These are phyloP conservation scores for Geosiphon pyriformis DNA, from an alignment of 192 early-diverging fungal genomes.

Conservation along the genomic window DNA sequence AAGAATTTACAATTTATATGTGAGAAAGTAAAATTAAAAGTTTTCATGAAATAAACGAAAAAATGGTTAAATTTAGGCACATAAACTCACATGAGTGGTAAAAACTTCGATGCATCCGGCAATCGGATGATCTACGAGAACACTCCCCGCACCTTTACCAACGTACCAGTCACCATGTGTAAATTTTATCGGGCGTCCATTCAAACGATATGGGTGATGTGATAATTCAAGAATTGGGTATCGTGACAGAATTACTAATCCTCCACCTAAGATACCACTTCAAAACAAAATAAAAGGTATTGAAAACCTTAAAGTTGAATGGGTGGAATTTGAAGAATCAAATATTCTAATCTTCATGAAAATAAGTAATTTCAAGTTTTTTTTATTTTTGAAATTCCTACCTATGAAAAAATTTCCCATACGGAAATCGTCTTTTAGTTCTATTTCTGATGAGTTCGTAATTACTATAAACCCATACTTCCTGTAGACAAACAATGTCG, in stretches of 20 bases:
- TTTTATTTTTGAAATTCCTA: slow-evolving; percentile 9
- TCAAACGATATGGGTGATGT: slow-evolving; percentile 41
- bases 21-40: background rate
- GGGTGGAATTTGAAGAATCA: slow-evolving; percentile 23
- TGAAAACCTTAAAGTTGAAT: slow-evolving; percentile 28
- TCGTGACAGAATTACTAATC: slow-evolving; percentile 39
- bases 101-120: slow-evolving; percentile 49
- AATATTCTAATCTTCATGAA: slow-evolving; percentile 18
- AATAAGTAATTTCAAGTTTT: slow-evolving; percentile 3
- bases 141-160: slow-evolving; percentile 47
- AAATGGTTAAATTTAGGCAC: background rate
- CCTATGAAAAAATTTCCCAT: slow-evolving; percentile 38
- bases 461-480: slow-evolving; percentile 42
- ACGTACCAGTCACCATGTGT: slow-evolving; percentile 54
- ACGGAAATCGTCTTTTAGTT: slow-evolving; percentile 25
- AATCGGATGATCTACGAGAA: slow-evolving; percentile 42
- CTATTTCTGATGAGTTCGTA: slow-evolving; percentile 30
- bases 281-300: background rate
- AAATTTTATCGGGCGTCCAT: slow-evolving; percentile 46
- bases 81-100: slow-evolving; percentile 51
- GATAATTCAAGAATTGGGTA: slow-evolving; percentile 40
- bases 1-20: background rate
- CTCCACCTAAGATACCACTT: slow-evolving; percentile 38
- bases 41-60: background rate
- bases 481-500: slow-evolving; percentile 44